These are phyloP conservation scores for Lentinula detonsa DNA, from an alignment of 768 basidiomycete species.

Conservation along the genomic window DNA sequence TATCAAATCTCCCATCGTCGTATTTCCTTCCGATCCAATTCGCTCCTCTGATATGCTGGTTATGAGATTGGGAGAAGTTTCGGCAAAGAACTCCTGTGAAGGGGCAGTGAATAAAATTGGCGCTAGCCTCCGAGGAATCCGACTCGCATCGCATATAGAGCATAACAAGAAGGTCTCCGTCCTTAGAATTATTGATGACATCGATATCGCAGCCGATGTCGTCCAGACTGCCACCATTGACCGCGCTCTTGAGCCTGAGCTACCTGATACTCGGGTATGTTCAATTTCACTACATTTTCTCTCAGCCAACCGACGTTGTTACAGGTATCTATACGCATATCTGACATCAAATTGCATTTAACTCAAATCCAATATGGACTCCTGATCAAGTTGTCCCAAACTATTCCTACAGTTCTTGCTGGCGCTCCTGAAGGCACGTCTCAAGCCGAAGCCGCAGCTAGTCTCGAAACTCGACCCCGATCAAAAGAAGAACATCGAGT, in stretches of 20 bases:
- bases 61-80: constrained; percentile 85
- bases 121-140: constrained; percentile 80
- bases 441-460: constrained; percentile 19
- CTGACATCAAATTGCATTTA: constrained; percentile 78
- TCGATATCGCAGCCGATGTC: constrained; percentile 65
- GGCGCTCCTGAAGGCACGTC: constrained; percentile 36
- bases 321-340: constrained; percentile 68
- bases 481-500: constrained; percentile 7
- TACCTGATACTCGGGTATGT: constrained; percentile 72
- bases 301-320: neutral
- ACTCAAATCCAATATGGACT: constrained; percentile 81
- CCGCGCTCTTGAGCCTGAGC: constrained; percentile 39
- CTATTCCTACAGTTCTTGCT: constrained; percentile 63
- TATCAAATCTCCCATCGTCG: constrained; percentile 86
- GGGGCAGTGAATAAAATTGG: constrained; percentile 49
- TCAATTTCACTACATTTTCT: neutral
- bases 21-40: constrained; percentile 71
- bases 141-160: constrained; percentile 67
- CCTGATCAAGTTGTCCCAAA: constrained; percentile 57
- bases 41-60: constrained; percentile 63
- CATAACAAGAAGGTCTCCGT: constrained; percentile 39
- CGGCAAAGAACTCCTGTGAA: constrained; percentile 71
- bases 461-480: constrained; percentile 1
- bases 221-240: constrained; percentile 56
- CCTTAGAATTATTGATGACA: constrained; percentile 91